Base-by-base conservation (phyloP, 1,284 basidiomycete species). In the Trametes hirsuta region DNA sequence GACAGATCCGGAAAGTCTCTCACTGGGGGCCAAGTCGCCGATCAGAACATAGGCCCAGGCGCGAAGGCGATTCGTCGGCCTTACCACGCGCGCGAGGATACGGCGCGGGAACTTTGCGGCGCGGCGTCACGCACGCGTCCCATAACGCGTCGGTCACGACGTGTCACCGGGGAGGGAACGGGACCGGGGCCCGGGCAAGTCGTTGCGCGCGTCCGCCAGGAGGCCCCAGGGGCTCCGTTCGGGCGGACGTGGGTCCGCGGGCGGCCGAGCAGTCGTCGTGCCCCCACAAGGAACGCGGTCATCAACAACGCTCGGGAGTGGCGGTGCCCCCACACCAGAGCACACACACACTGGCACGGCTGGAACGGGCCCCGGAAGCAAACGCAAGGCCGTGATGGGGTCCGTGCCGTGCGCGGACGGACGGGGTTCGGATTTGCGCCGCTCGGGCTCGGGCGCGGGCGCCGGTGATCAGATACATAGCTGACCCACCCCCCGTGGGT, bases 141-240 rank as follows among this genome's bases (percentile, higher is more conserved):
- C 46, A 25, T 55, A 55, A 55, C 53, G 53, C 39, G 53, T 55
- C 53, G 6, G 53, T 55, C 46, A 55, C 53, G 15, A 21, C 42
- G 15, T 10, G 42, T 21, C 21, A 6, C 22, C 5, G 18, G 44
- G 10, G 22, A 14, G 44, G 25, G 22, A 46, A 2, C 41, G 40
- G 30, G 40, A 8, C 40, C 40, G 39, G 50, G 30, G 11, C 25
- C 49, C 21, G 50, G 8, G 30, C 5, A 30, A 18, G 15, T 18
- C 18, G 18, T 18, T 18, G 18, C 18, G 18, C 18, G 35, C 34
- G 34, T 11, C 34, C 34, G 34, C 4, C 21, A 25, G 12, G 25
- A 24, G 22, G 11, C 12, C 14, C 39, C n/a, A 12, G 39, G 39
- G 39, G 14, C n/a, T 1, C 39, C 39, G n/a, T 12, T 18, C 11